Conservation (phyloP, 495 filamentous ascomycete genomes). For the Articulospora tetracladia region DNA sequence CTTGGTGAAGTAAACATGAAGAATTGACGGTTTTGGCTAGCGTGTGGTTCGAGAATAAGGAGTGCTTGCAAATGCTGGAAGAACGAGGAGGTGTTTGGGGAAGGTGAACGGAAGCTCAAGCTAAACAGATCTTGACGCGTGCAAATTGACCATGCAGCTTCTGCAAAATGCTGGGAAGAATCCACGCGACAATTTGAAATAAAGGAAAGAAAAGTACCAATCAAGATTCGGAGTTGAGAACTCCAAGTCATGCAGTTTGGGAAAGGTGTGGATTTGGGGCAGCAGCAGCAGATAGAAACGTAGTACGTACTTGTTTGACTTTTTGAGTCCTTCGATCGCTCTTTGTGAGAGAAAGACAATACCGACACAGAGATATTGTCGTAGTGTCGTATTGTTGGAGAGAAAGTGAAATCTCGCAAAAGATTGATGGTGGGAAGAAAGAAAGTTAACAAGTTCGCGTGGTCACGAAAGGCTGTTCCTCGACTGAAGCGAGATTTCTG, state of each 20-base stretch:
- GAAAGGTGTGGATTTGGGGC: background rate
- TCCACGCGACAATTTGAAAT: background rate
- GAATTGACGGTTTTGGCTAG: background rate
- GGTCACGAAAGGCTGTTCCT: background rate
- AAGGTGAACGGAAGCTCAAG: background rate
- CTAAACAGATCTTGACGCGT: background rate
- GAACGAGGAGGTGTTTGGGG: background rate
- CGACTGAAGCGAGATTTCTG: background rate
- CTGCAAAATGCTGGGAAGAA: background rate
- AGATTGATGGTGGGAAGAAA: conserved; percentile 9
- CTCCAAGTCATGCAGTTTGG: background rate
- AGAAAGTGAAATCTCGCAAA: background rate
- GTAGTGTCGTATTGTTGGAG: background rate
- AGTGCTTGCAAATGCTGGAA: background rate
- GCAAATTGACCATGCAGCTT: background rate
- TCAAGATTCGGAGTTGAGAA: no score
- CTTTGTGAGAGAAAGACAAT: background rate
- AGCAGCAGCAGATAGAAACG: background rate
- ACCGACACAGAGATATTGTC: background rate
- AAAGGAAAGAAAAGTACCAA: background rate
- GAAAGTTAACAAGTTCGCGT: background rate
- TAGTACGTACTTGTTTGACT: background rate
- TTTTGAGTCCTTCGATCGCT: background rate
- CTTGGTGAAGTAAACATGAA: background rate
- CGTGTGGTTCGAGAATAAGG: background rate